phyloP scores from a whole-genome alignment of 2,329 filamentous ascomycete genomes.

The Scedosporium apiospermum region DNA sequence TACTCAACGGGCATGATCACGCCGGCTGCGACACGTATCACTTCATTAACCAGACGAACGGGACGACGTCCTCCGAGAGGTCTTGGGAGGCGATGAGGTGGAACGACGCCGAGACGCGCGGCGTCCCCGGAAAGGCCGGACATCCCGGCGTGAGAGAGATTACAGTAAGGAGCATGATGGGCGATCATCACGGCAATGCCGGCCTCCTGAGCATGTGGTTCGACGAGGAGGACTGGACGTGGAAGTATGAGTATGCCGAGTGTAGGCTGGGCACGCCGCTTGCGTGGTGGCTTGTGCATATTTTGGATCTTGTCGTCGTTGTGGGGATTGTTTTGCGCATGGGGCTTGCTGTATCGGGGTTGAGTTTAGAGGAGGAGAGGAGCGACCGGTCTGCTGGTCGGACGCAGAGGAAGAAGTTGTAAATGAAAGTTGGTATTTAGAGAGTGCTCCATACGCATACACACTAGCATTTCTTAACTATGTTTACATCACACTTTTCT shows the following conservation, averaged over 20 bases:
- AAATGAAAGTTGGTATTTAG: neutral
- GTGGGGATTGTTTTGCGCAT: slow-evolving; percentile 16
- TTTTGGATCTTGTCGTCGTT: slow-evolving; percentile 50
- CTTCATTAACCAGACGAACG: slow-evolving; percentile 57
- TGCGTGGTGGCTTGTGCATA: slow-evolving; percentile 87
- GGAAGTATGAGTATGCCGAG: slow-evolving; percentile 71
- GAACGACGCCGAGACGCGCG: slow-evolving; percentile 29
- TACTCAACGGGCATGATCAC: slow-evolving; percentile 92
- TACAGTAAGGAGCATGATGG: slow-evolving; percentile 98
- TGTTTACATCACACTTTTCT: neutral
- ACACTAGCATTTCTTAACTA: neutral
- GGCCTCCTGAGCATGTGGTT: slow-evolving; percentile 88
- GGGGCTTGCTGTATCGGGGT: neutral
- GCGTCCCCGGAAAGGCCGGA: slow-evolving; percentile 30
- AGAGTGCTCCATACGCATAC: neutral
- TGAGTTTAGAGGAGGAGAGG: neutral
- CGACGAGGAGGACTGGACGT: slow-evolving; percentile 60
- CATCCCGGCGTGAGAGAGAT: slow-evolving; percentile 70
- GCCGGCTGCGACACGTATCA: slow-evolving; percentile 88
- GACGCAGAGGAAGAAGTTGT: neutral
- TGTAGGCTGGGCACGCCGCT: slow-evolving; percentile 81
- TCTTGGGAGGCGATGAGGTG: slow-evolving; percentile 42
- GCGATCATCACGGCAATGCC: slow-evolving; percentile 84
- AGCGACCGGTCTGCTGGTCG: neutral
- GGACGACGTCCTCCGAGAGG: slow-evolving; percentile 27